These are phyloP conservation scores for Ogataea methanolica DNA, from an alignment of 805 yeast genomes.

Conservation along the genomic window DNA sequence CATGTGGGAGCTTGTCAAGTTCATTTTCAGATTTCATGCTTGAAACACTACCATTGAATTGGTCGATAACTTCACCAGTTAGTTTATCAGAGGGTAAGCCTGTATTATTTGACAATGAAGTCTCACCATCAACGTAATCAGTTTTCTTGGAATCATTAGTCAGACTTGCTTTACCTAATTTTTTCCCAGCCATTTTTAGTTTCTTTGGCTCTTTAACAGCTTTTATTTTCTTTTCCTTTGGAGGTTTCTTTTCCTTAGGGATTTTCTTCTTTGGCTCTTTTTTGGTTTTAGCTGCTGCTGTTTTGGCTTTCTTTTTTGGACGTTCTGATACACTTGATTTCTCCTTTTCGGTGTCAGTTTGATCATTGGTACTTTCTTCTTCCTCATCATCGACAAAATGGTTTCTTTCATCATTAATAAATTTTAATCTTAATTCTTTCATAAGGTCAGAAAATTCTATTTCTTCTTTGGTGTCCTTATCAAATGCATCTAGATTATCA, in stretches of 20 bases:
- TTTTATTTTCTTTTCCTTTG: background rate
- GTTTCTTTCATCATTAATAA: constrained; percentile 13
- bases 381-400: background rate
- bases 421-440: constrained; percentile 38
- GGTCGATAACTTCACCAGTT: too few relatives aligned
- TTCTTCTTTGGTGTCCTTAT: constrained; percentile 42
- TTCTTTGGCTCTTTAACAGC: background rate
- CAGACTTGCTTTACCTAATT: background rate
- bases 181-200: background rate
- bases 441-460: constrained; percentile 43
- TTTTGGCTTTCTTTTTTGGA: background rate
- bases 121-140: too few relatives aligned
- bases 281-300: background rate
- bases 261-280: background rate
- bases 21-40: too few relatives aligned
- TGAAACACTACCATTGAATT: too few relatives aligned
- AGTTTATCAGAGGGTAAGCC: too few relatives aligned
- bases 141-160: too few relatives aligned
- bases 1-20: too few relatives aligned
- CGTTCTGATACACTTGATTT: background rate
- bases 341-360: background rate
- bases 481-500: background rate
- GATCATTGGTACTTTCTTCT: background rate
- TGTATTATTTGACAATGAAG: too few relatives aligned
- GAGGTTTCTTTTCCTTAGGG: background rate